phyloP scores from a whole-genome alignment of 2,329 filamentous ascomycete species.

The Aspergillus cejpii region DNA sequence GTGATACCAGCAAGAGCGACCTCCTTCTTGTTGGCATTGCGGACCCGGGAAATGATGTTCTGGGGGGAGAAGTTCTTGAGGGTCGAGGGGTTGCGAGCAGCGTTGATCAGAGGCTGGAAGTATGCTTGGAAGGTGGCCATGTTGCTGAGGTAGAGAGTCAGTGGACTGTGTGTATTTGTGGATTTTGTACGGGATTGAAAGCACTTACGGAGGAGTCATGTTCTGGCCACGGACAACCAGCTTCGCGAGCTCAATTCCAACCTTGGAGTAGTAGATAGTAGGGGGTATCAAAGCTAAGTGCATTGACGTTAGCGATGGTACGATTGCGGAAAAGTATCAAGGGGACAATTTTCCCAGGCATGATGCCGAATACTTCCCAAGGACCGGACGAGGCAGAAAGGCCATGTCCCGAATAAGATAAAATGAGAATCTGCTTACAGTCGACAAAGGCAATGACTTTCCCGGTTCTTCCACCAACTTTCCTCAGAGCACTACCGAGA shows the following conservation, averaged over 20 bases:
- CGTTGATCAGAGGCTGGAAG: slow-evolving; percentile 68
- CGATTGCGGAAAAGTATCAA: neutral
- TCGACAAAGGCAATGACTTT: slow-evolving; percentile 72
- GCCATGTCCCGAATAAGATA: too few species aligned
- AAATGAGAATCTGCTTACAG: slow-evolving; percentile 55
- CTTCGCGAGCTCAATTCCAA: slow-evolving; percentile 79
- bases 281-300: slow-evolving; percentile 71
- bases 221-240: slow-evolving; percentile 80
- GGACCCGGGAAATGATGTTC: slow-evolving; percentile 51
- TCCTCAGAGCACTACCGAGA: slow-evolving; percentile 59
- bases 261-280: slow-evolving; percentile 85
- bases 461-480: slow-evolving; percentile 77
- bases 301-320: slow-evolving; percentile 20
- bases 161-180: slow-evolving; percentile 8
- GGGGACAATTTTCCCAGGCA: neutral
- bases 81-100: slow-evolving; percentile 62
- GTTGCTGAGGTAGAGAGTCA: slow-evolving; percentile 51
- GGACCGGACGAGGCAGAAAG: slow-evolving; percentile 1
- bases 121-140: slow-evolving; percentile 77
- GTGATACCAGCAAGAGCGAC: slow-evolving; percentile 69
- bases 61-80: slow-evolving; percentile 52
- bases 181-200: neutral
- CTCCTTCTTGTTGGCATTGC: slow-evolving; percentile 65
- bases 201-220: slow-evolving; percentile 89
- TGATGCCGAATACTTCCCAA: neutral